phyloP scores from a whole-genome alignment of 108 stramenopile species.

The Cyclotella choctawhatcheeana region DNA sequence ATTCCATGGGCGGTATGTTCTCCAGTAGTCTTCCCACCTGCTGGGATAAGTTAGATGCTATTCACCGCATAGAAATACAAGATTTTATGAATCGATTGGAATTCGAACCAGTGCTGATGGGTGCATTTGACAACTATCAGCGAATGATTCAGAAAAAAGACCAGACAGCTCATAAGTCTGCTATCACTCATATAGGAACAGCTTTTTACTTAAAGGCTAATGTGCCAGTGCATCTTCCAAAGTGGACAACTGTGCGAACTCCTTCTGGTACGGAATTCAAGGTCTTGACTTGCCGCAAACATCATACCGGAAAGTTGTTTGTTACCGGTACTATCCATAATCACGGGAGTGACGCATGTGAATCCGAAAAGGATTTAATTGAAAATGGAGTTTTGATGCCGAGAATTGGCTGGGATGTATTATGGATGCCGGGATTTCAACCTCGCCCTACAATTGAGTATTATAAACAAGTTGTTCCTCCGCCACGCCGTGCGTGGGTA shows the following conservation, averaged over 20 bases:
- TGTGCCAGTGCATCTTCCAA: background rate
- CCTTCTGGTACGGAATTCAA: background rate
- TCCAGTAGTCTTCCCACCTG: background rate
- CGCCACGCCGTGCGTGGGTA: background rate
- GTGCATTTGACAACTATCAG: slow-evolving; percentile 4
- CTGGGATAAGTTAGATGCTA: background rate
- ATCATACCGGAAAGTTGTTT: background rate
- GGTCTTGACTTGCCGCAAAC: background rate
- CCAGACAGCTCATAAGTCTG: background rate
- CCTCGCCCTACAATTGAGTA: background rate
- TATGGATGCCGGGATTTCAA: slow-evolving; percentile 1
- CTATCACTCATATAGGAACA: slow-evolving; percentile 1
- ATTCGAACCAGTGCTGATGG: background rate
- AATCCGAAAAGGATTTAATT: background rate
- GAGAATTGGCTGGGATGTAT: background rate
- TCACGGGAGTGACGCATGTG: too few relatives aligned
- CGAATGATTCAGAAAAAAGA: background rate
- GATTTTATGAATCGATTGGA: background rate
- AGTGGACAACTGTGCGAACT: background rate
- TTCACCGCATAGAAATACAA: background rate
- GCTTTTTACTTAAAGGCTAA: background rate
- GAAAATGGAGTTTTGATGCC: background rate
- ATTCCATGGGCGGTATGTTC: background rate
- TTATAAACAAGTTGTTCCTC: background rate
- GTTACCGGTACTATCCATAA: too few relatives aligned